Evolutionary conservation across 2,329 filamentous ascomycete species (phyloP).

Genomic region (Penicillium thymicola): DNA sequence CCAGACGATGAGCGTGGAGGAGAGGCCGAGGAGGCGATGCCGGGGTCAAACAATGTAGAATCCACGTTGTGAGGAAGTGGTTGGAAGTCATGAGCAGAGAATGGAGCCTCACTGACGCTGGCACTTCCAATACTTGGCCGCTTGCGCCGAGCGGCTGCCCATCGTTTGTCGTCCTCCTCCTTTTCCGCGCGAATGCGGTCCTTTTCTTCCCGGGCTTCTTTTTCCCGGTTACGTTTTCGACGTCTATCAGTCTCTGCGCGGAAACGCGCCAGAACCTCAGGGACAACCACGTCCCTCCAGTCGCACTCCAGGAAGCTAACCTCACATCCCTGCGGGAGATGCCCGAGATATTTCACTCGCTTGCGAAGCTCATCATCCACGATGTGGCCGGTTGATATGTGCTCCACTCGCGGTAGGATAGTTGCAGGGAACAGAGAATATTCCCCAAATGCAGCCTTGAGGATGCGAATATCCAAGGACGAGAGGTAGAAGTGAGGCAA

Average conservation of each 20-base stretch:
- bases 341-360: constrained; percentile 79
- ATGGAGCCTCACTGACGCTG: constrained; percentile 42
- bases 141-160: constrained; percentile 64
- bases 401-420: constrained; percentile 80
- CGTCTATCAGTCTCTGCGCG: constrained; percentile 71
- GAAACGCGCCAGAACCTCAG: constrained; percentile 72
- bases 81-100: constrained; percentile 62
- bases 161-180: constrained; percentile 66
- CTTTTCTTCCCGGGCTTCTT: constrained; percentile 80
- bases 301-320: constrained; percentile 91
- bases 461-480: constrained; percentile 83
- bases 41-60: constrained; percentile 27
- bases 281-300: constrained; percentile 83
- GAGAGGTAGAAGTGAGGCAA: constrained; percentile 86
- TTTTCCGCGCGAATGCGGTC: constrained; percentile 79
- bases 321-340: constrained; percentile 86
- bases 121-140: constrained; percentile 49
- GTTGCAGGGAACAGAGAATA: constrained; percentile 82
- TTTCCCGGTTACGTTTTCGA: constrained; percentile 74
- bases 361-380: constrained; percentile 82
- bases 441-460: constrained; percentile 82
- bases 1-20: constrained; percentile 42
- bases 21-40: constrained; percentile 38
- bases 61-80: constrained; percentile 50
- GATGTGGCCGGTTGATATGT: constrained; percentile 81